phyloP scores from a whole-genome alignment of 164 flowering plant species.

The Stephania japonica region DNA sequence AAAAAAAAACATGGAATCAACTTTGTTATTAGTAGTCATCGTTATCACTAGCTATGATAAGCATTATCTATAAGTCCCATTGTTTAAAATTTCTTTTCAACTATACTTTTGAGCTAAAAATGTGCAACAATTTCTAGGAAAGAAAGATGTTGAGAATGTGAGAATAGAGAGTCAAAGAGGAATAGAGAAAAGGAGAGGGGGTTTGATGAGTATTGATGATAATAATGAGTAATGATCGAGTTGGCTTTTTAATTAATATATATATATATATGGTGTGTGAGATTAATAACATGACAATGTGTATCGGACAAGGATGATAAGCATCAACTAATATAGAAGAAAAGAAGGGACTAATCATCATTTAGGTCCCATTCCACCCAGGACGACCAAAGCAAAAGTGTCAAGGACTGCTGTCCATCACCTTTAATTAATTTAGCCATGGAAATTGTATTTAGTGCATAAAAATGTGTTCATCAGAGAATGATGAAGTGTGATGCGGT shows the following conservation, averaged over 20 bases:
- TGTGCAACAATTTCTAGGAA: not conserved
- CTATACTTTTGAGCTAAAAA: not conserved
- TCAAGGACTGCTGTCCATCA: not conserved
- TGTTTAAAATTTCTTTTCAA: not conserved
- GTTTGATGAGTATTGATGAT: not conserved
- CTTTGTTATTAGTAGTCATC: not conserved
- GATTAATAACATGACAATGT: not conserved
- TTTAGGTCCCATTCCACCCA: slow-evolving; percentile 5
- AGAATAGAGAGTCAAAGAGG: not conserved
- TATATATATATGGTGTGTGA: not conserved
- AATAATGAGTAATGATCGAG: not conserved
- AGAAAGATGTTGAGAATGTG: not conserved
- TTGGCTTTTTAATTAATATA: not conserved
- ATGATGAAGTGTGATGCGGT: not conserved
- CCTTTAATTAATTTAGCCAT: not conserved
- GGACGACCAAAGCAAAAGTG: slow-evolving; percentile 1
- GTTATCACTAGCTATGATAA: slow-evolving; percentile 2
- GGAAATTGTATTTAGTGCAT: not conserved
- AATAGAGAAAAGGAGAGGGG: not conserved
- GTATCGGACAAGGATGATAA: not conserved
- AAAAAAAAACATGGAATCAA: not conserved
- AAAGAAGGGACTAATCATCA: not conserved
- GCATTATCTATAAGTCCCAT: not conserved
- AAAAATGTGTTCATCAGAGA: not conserved
- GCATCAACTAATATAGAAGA: slow-evolving; percentile 5